These are phyloP conservation scores for Hyphopichia wangnamkhiaoensis DNA, from an alignment of 1,139 yeast genomes.

Conservation along the genomic window DNA sequence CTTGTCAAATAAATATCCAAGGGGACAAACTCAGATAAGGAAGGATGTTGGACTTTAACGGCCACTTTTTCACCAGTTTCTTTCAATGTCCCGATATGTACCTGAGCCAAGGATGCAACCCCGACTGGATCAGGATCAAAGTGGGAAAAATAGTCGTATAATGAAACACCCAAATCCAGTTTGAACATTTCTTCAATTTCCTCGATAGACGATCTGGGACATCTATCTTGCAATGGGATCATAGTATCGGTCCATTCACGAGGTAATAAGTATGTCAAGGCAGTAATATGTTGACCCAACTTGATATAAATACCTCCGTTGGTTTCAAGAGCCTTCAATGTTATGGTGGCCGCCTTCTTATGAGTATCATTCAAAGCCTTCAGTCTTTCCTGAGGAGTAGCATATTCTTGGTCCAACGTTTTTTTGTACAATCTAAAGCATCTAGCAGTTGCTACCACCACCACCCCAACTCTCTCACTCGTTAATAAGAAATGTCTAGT, in stretches of 20 bases:
- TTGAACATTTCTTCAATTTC: conserved; percentile 68
- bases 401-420: conserved; percentile 50
- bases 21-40: conserved; percentile 84
- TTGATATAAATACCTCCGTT: conserved; percentile 95
- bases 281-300: conserved; percentile 91
- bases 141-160: conserved; percentile 66
- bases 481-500: conserved; percentile 39
- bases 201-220: conserved; percentile 77
- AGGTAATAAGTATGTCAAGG: conserved; percentile 88
- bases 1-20: conserved; percentile 79
- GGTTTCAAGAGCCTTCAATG: conserved; percentile 73
- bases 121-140: conserved; percentile 83
- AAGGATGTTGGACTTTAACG: conserved; percentile 93
- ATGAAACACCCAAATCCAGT: conserved; percentile 60
- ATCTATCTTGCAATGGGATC: conserved; percentile 88
- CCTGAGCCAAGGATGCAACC: conserved; percentile 95
- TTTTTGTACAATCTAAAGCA: conserved; percentile 68
- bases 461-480: conserved; percentile 60
- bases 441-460: conserved; percentile 59
- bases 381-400: conserved; percentile 48
- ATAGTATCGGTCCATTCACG: conserved; percentile 93
- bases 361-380: conserved; percentile 63
- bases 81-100: conserved; percentile 72
- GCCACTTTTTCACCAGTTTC: conserved; percentile 76
- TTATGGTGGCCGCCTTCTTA: conserved; percentile 71